phyloP scores from a whole-genome alignment of 257 asterid species.

The Solanum ossicruentum region DNA sequence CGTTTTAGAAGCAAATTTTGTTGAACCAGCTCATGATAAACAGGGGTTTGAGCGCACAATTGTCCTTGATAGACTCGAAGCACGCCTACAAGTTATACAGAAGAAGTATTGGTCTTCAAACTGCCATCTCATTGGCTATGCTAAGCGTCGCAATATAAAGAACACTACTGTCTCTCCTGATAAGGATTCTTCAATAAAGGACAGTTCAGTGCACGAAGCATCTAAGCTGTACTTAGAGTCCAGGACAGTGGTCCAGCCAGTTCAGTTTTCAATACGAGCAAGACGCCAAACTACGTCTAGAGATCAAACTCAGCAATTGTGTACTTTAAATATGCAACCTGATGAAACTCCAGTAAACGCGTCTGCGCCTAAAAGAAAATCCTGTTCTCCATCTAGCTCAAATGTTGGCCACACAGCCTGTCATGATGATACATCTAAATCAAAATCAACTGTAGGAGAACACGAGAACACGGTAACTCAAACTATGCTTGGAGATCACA shows the following conservation, averaged over 20 bases:
- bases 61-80: slow-evolving; percentile 3
- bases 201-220: neutral
- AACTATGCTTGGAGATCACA: neutral
- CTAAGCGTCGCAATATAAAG: slow-evolving; percentile 1
- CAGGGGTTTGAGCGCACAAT: slow-evolving; percentile 2
- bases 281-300: neutral
- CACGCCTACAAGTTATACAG: neutral
- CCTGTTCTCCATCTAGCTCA: neutral
- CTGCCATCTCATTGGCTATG: slow-evolving; percentile 7
- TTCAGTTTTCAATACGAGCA: neutral
- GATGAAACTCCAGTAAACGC: neutral
- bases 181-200: neutral
- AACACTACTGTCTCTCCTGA: neutral
- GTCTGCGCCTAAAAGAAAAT: neutral
- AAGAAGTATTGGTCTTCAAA: slow-evolving; percentile 6
- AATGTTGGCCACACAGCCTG: neutral
- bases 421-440: neutral
- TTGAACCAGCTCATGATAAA: slow-evolving; percentile 9
- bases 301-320: neutral
- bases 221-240: neutral
- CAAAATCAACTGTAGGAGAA: neutral
- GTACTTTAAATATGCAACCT: neutral
- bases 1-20: slow-evolving; percentile 3
- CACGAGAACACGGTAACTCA: neutral
- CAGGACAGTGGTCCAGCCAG: neutral